These are phyloP conservation scores for Fraxinus nigra DNA, from an alignment of 305 asterid species.

Conservation along the genomic window DNA sequence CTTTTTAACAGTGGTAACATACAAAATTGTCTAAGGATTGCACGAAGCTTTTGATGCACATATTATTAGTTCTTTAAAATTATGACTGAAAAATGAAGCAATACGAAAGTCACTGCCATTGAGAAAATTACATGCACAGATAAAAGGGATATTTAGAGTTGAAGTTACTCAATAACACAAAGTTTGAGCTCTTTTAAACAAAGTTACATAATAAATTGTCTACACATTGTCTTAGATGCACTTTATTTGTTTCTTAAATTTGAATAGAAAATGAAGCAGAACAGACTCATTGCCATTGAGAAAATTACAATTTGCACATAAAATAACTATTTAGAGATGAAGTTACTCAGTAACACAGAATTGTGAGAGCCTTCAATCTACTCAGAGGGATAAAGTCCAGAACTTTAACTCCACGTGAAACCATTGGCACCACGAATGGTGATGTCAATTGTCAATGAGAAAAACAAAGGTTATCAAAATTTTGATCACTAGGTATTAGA, in stretches of 20 bases:
- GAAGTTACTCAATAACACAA: neutral
- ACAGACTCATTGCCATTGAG: neutral
- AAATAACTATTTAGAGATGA: neutral
- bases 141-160: neutral
- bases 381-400: neutral
- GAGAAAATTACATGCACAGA: neutral
- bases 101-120: neutral
- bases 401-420: neutral
- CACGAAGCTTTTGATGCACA: neutral
- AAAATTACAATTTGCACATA: neutral
- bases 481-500: neutral
- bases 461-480: neutral
- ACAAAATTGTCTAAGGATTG: neutral
- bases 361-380: neutral
- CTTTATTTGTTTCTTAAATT: neutral
- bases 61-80: neutral
- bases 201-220: neutral
- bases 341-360: neutral
- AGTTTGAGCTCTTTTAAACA: neutral
- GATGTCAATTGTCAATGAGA: neutral
- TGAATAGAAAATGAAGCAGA: neutral
- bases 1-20: neutral
- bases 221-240: neutral
- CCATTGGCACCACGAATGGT: neutral
- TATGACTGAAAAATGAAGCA: neutral